A percentile compares a stretch with the other conserved stretches of the same genome.
These are phyloP conservation scores for Sarcomyxa edulis DNA, from an alignment of 768 basidiomycete genomes.

Conservation along the genomic window DNA sequence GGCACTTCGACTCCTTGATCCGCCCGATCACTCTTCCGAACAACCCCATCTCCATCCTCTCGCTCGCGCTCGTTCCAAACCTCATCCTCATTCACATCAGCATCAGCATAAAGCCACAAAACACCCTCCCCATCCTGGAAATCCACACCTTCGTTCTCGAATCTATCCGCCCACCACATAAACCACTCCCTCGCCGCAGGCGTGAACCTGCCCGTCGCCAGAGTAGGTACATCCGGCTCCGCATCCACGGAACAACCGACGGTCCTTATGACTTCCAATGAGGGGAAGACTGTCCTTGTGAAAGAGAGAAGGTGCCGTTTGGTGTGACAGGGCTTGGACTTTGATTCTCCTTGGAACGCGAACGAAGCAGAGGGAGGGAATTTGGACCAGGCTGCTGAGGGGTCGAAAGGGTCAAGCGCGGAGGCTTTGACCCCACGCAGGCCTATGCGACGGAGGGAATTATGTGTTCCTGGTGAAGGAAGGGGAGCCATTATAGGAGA, in stretches of 20 bases:
- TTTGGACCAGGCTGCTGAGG: too few species aligned
- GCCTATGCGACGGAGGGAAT: conserved; percentile 40
- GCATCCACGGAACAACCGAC: conserved; percentile 44
- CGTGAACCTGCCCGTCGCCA: too few species aligned
- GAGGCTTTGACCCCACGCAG: conserved; percentile 37
- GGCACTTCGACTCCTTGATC: too few species aligned
- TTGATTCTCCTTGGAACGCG: too few species aligned
- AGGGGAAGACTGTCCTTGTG: conserved; percentile 35
- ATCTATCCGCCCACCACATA: conserved; percentile 50
- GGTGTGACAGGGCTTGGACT: too few species aligned
- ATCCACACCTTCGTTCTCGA: conserved; percentile 43
- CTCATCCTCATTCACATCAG: too few species aligned
- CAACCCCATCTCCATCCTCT: too few species aligned
- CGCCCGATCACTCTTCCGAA: too few species aligned
- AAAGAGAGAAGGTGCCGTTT: conserved; percentile 39
- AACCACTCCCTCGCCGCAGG: conserved; percentile 40
- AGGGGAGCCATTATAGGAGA: conserved; percentile 23
- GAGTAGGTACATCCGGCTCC: conserved; percentile 36
- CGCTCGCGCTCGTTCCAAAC: too few species aligned
- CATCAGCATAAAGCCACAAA: conserved; percentile 42
- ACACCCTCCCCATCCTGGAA: conserved; percentile 53
- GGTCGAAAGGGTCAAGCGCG: conserved; percentile 37
- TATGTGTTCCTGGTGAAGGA: conserved; percentile 17
- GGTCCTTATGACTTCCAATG: conserved; percentile 40
- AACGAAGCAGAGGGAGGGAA: too few species aligned